Percentiles rank a stretch among this genome's conserved stretches.
Conservation (phyloP, 2,329 filamentous ascomycete species). For the Paecilomyces niveus region DNA sequence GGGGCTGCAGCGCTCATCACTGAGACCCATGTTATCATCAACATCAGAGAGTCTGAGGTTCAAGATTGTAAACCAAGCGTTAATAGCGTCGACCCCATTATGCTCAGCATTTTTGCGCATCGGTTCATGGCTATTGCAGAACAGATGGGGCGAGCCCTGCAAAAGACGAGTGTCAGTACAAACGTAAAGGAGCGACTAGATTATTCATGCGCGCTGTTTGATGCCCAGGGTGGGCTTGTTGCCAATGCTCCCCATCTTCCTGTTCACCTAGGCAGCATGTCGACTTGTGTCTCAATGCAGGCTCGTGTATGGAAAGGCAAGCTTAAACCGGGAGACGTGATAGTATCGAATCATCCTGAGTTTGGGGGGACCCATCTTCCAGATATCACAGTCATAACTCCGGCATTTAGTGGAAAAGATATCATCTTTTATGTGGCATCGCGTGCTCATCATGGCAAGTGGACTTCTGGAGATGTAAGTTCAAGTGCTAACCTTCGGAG, state of each 20-base stretch:
- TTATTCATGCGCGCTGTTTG: conserved; percentile 71
- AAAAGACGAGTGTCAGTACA: conserved; percentile 72
- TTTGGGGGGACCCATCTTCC: conserved; percentile 73
- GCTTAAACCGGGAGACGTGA: conserved; percentile 66
- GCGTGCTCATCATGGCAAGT: conserved; percentile 65
- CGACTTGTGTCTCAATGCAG: conserved; percentile 68
- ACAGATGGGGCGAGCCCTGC: conserved; percentile 71
- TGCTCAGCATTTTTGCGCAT: conserved; percentile 72
- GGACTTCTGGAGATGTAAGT: conserved; percentile 20
- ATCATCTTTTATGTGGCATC: conserved; percentile 72
- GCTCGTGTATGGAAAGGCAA: conserved; percentile 72
- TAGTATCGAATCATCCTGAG: conserved; percentile 73
- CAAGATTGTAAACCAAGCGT: conserved; percentile 41
- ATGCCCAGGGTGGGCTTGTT: conserved; percentile 62
- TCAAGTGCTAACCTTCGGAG: conserved; percentile 6
- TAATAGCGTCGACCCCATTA: conserved; percentile 63
- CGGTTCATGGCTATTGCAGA: conserved; percentile 82
- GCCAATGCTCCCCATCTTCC: conserved; percentile 73
- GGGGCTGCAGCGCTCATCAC: conserved; percentile 64
- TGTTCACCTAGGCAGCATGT: conserved; percentile 73
- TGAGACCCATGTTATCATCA: conserved; percentile 77
- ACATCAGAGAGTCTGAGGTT: conserved; percentile 53
- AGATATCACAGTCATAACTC: conserved; percentile 70
- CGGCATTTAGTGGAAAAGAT: conserved; percentile 61
- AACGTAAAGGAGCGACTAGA: conserved; percentile 74